Percentiles rank a stretch among this genome's conserved stretches.
Conservation (phyloP, 768 basidiomycete genomes). For the Leccinellum luteum region DNA sequence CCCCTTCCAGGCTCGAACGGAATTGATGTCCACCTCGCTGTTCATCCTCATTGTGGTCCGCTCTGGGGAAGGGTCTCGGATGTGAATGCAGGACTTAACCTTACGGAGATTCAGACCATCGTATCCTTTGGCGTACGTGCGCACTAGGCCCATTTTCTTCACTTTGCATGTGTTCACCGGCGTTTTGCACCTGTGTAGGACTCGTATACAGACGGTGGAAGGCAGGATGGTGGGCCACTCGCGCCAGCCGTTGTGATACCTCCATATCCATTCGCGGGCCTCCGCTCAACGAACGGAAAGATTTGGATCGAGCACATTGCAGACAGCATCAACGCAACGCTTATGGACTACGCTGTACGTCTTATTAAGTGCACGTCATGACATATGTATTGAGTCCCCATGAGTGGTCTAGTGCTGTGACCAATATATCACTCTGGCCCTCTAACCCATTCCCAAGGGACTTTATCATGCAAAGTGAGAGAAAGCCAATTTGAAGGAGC, state of each 20-base stretch:
- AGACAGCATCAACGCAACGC: conserved; percentile 33
- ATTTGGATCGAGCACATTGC: conserved; percentile 52
- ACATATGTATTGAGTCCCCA: neutral
- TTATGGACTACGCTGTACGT: conserved; percentile 53
- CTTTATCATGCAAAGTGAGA: conserved; percentile 47
- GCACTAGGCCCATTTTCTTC: neutral
- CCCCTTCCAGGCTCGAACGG: conserved; percentile 15
- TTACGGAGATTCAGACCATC: conserved; percentile 40
- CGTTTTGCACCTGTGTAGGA: conserved; percentile 30
- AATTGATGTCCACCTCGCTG: conserved; percentile 40
- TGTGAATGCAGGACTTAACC: conserved; percentile 46
- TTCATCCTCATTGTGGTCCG: conserved; percentile 43
- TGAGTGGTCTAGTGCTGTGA: conserved; percentile 42
- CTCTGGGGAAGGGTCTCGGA: conserved; percentile 41
- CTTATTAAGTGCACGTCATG: neutral
- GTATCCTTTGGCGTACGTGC: conserved; percentile 50
- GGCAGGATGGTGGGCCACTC: conserved; percentile 43
- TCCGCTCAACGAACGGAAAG: conserved; percentile 48
- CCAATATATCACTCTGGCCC: conserved; percentile 49
- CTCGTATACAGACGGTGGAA: conserved; percentile 50
- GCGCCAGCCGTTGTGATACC: conserved; percentile 39
- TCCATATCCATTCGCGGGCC: conserved; percentile 48
- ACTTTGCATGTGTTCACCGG: neutral
- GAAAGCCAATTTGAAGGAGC: neutral
- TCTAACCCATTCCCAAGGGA: conserved; percentile 46